Conservation (phyloP, 2,329 filamentous ascomycete species). For the Neoscytalidium dimidiatum region DNA sequence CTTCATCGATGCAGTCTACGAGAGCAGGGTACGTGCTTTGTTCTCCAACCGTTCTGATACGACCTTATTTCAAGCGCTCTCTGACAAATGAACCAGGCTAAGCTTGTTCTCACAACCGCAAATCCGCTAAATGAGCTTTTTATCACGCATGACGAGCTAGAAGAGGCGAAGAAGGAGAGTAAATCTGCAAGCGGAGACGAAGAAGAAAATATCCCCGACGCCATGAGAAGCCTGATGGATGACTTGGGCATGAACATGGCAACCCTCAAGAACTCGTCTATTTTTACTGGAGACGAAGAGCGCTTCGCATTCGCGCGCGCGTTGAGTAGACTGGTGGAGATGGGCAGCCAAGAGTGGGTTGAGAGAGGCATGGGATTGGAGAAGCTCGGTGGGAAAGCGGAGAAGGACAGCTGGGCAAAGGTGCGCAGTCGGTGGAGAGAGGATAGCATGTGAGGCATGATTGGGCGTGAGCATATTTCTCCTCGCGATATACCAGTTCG, state of each 20-base stretch:
- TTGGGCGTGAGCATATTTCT: conserved; percentile 1
- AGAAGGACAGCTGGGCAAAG: conserved; percentile 67
- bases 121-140: conserved; percentile 65
- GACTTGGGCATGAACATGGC: conserved; percentile 83
- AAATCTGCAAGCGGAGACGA: conserved; percentile 44
- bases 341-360: conserved; percentile 95
- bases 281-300: conserved; percentile 95
- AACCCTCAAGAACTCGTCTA: conserved; percentile 78
- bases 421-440: conserved; percentile 66
- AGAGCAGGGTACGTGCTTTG: conserved; percentile 55
- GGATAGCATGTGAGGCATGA: conserved; percentile 17
- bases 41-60: background rate
- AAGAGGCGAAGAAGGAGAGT: conserved; percentile 44
- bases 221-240: conserved; percentile 81
- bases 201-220: conserved; percentile 61
- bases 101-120: conserved; percentile 88
- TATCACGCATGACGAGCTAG: conserved; percentile 39
- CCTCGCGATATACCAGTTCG: conserved; percentile 8
- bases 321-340: conserved; percentile 80
- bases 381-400: conserved; percentile 63
- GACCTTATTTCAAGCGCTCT: background rate
- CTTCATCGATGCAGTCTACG: conserved; percentile 95
- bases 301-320: conserved; percentile 93
- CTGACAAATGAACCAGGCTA: conserved; percentile 63
- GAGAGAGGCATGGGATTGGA: conserved; percentile 72